Base-by-base conservation (phyloP, 2,329 filamentous ascomycete genomes). In the Davidsoniella australis region DNA sequence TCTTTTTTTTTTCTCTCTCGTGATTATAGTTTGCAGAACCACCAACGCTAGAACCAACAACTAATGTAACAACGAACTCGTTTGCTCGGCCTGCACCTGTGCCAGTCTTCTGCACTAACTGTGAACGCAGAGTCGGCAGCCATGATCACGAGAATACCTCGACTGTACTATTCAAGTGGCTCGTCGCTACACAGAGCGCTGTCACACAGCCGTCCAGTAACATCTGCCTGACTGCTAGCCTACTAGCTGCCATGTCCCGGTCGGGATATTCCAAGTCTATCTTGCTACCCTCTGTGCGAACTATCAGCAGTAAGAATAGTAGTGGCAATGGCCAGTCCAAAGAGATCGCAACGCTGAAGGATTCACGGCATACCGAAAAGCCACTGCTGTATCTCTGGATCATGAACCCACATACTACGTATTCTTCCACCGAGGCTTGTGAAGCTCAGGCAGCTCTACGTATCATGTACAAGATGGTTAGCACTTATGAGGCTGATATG, bases 221-320 rank as follows among this genome's bases (percentile, higher is more conserved):
- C 0, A 68, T 75, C 45, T 78, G 73, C 52, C 63, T 78, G 2
- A 68, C 71, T 3, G 68, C 71, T 0, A 71, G 69, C 48, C 62
- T 78, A 23, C 58, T 72, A 17, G 68, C 73, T 8, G 73, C 69
- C 1, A 68, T 74, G 40, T 67, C 72, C 10, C 67, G 72, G n/a
- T 74, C 73, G 1, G 74, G 71, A 10, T 75, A 69, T 23, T 72
- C 75, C 39, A 76, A 76, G 57, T 72, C 71, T 0, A 62, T 78
- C 17, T 58, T 78, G 10, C 60, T 68, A 16, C 72, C 70, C 0
- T 45, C 45, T 10, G 16, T 45, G 20, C 47, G 50, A 4, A 24
- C 41, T 10, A 47, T 51, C 14, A 48, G 44, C 40, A 51, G 49
- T 16, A 20, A 6, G 7, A 26, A 18, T n/a, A 23, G 8, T 18